Base-by-base conservation (phyloP, 139 green algal genomes). In the Chlamydomonas applanata region DNA sequence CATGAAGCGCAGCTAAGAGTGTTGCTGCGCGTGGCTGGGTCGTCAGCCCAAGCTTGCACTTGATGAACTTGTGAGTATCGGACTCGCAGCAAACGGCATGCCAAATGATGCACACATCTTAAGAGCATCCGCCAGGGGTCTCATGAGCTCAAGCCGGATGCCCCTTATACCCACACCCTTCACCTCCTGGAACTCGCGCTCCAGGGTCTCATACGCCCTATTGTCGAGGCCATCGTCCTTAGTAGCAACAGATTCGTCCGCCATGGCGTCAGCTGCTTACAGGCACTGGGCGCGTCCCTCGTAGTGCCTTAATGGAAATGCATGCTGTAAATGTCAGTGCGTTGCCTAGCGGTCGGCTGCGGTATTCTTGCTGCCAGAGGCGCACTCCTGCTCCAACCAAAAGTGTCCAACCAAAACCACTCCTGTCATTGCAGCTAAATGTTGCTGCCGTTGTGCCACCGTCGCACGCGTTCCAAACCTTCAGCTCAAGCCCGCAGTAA, bases 171-270 rank as follows among this genome's bases (percentile, higher is more conserved):
- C 30, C 29, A 11, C 16, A 34, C 24, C 59, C 13, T 74, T 52
- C 73, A 90, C 87, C 78, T 90, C 85, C 57, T 90, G 73, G 57
- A 90, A 92, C 63, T 92, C 85, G 32, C 66, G 66, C 65, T 92
- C 82, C 35, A 92, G 72, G 0, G 74, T 79, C 20, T 92, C 87
- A 78, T 86, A 89, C 0, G 76, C 72, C 35, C 72, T 80, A 68
- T 69, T 82, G 16, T 78, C 71, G 30, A 78, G 52, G 7, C 30
- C 68, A 46, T 53, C 59, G 46, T 73, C 77, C 40, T 82, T 74
- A 22, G 44, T 65, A 30, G 70, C 69, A 53, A 65, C 75, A 5
- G 45, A 67, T 22, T 75, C 69, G 14, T 81, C 75, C 68, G 68
- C 60, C 68, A 76, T 76, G 4, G n/a, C 75, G 4, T 30, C 63